Evolutionary conservation across 176 grass and related monocot species (phyloP).

Genomic region (Thinopyrum elongatum): DNA sequence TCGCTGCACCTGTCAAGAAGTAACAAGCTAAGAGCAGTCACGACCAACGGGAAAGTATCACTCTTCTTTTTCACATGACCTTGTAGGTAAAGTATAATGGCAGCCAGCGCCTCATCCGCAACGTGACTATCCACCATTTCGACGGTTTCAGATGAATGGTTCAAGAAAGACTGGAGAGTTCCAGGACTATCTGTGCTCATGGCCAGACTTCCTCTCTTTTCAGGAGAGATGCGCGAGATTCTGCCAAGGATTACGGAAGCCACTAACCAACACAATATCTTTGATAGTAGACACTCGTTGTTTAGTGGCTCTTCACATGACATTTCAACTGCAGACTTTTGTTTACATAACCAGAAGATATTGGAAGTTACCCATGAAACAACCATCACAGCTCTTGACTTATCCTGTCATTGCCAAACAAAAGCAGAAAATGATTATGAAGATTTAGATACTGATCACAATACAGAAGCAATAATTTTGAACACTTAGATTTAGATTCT

Average conservation of each 20-base stretch:
- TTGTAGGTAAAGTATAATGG: slow-evolving; percentile 78
- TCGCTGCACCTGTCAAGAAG: slow-evolving; percentile 39
- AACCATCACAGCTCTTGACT: slow-evolving; percentile 48
- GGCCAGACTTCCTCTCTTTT: slow-evolving; percentile 42
- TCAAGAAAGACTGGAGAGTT: slow-evolving; percentile 57
- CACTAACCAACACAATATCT: slow-evolving; percentile 70
- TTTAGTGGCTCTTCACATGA: slow-evolving; percentile 34
- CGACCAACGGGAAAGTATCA: slow-evolving; percentile 52
- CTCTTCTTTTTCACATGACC: slow-evolving; percentile 44
- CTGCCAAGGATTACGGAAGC: slow-evolving; percentile 87
- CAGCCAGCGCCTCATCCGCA: slow-evolving; percentile 56
- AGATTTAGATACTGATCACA: neutral
- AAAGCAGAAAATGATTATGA: neutral
- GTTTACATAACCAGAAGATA: slow-evolving; percentile 36
- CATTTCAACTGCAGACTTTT: slow-evolving; percentile 27
- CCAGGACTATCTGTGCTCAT: slow-evolving; percentile 24
- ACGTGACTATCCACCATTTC: slow-evolving; percentile 16
- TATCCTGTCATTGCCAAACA: slow-evolving; percentile 65
- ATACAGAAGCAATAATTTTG: slow-evolving; percentile 12
- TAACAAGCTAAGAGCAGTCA: slow-evolving; percentile 64
- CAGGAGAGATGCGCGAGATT: slow-evolving; percentile 47
- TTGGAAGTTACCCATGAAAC: slow-evolving; percentile 56
- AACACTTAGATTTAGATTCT: slow-evolving; percentile 5
- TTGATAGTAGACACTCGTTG: slow-evolving; percentile 53
- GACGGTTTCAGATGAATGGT: slow-evolving; percentile 34